Base-by-base conservation (phyloP, 768 basidiomycete species). In the Polyporus arcularius region DNA sequence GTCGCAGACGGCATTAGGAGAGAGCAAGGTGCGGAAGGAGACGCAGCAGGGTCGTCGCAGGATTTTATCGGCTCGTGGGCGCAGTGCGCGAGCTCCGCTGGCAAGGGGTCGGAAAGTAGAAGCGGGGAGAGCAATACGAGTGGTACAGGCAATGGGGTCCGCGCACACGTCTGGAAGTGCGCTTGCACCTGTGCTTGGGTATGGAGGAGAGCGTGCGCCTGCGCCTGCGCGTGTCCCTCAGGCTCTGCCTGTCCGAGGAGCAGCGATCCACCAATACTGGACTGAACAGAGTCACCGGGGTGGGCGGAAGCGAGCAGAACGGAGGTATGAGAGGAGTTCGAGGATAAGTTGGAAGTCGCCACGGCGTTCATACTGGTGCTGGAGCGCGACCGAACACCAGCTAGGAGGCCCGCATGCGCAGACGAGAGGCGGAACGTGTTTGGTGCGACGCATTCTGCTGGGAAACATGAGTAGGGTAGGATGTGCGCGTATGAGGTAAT, bases 401-500 rank as follows among this genome's bases (percentile, higher is more conserved):
- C 31, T 43, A 52, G 60, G 60, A 46, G 52, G 42, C 45, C 53
- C 16, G 59, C 53, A 51, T 35, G 35, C 35, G 55, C 42, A 32
- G 54, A 45, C 21, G 45, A 18, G n/a, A 40, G 51, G 8, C 52
- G 45, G 18, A 48, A 57, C 55, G 61, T 54, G 61, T 28, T n/a
- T 5, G 30, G 51, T 26, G 61, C 18, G 61, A 57, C 45, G 61
- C 46, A 48, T 47, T 53, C 52, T 57, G 61, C 51, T 40, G 61
- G 61, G n/a, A 39, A 47, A 32, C 61, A 57, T 54, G 61, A 57
- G 61, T 62, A 32, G n/a, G 40, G 26, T 11, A 49, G 15, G 21
- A 32, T 46, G 30, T 48, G 28, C 35, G 51, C 40, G 16, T 15
- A 56, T 62, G 61, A 57, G 61, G 61, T 62, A 62, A 57, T 26